A percentile compares a stretch with the other conserved stretches of the same genome.
Conservation (phyloP, 306 rosid species). For the Malus orientalis region DNA sequence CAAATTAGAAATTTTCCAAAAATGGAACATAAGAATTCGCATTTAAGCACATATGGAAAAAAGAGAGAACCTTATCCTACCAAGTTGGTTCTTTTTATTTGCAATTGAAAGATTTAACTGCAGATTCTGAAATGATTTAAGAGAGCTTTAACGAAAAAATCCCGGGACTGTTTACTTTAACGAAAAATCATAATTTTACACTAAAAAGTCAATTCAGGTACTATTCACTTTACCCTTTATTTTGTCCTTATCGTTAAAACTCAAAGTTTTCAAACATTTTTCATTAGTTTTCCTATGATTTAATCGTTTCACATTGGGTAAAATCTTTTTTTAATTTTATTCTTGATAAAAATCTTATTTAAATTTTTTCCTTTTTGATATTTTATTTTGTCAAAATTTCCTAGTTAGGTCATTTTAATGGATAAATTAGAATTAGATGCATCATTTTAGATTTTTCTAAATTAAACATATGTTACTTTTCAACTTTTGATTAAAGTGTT, state of each 20-base stretch:
- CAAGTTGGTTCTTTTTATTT: background rate
- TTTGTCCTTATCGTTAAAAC: too few species aligned
- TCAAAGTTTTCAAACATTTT: too few species aligned
- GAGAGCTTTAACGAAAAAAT: too few species aligned
- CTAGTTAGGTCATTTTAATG: background rate
- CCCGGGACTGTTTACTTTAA: too few species aligned
- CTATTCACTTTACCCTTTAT: too few species aligned
- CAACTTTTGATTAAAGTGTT: too few species aligned
- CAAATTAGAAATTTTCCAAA: background rate
- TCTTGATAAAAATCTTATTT: background rate
- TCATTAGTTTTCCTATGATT: too few species aligned
- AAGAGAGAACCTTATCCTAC: background rate
- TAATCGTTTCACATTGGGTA: background rate
- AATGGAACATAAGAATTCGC: background rate
- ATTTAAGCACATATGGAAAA: background rate
- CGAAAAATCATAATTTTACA: too few species aligned
- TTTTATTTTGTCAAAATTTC: background rate
- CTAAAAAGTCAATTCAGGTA: too few species aligned
- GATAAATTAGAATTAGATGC: too few species aligned
- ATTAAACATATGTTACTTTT: too few species aligned
- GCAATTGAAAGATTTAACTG: background rate
- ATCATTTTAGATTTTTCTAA: too few species aligned
- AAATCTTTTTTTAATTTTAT: background rate
- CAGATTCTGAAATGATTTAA: background rate
- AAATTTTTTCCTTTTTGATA: background rate